These are phyloP conservation scores for Acanthamoeba sp. DNA, from an alignment of 208 protist species.

Conservation along the genomic window DNA sequence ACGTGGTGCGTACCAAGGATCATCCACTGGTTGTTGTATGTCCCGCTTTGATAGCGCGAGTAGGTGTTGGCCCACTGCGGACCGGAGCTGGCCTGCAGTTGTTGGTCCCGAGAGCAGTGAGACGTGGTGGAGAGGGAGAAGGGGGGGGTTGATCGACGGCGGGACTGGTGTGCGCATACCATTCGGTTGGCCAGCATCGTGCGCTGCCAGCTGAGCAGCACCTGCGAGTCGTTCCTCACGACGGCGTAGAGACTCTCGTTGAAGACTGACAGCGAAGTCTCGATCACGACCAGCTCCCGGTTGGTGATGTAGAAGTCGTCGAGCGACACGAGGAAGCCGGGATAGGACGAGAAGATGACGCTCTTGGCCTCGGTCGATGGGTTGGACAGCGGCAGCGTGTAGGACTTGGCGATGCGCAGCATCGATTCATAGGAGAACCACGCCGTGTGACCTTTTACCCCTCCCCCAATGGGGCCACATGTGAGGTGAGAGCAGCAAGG, in stretches of 20 bases:
- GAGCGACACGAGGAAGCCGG: constrained; percentile 12
- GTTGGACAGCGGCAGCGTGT: neutral
- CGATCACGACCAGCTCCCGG: constrained; percentile 41
- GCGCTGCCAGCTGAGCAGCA: constrained; percentile 42
- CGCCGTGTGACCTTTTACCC: neutral
- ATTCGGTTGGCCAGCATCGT: constrained; percentile 30
- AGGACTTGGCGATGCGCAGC: constrained; percentile 36
- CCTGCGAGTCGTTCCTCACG: neutral
- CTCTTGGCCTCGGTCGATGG: neutral
- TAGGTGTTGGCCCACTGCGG: neutral
- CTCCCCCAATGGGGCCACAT: neutral
- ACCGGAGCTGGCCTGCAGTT: neutral
- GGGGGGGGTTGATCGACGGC: neutral
- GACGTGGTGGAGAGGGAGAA: neutral
- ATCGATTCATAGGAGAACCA: constrained; percentile 20
- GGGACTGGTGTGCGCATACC: neutral
- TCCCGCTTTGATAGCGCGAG: neutral
- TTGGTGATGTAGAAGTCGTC: constrained; percentile 42
- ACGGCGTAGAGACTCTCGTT: constrained; percentile 16
- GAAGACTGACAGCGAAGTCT: constrained; percentile 39
- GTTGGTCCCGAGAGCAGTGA: no score
- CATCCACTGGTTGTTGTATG: constrained; percentile 86
- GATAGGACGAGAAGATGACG: constrained; percentile 25
- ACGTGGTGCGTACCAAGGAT: constrained; percentile 56
- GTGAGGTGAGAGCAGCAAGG: no score